A percentile compares a stretch with the other conserved stretches of the same genome.
Conservation (phyloP, 768 basidiomycete species). For the Pulveroboletus sp. region DNA sequence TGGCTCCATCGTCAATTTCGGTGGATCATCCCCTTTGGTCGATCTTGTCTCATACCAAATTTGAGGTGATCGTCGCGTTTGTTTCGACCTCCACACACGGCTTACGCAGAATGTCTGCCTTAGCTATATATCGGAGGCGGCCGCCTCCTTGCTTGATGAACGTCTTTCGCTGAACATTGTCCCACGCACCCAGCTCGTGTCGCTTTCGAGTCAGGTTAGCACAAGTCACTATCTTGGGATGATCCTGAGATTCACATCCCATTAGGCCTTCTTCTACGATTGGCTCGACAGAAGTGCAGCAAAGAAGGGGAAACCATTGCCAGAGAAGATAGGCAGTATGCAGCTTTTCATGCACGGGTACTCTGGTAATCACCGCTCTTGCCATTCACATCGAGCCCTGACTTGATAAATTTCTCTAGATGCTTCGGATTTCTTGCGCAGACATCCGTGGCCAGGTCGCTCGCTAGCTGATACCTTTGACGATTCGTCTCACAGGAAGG, state of each 20-base stretch:
- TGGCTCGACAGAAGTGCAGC: conserved; percentile 80
- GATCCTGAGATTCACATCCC: conserved; percentile 1
- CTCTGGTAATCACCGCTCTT: conserved; percentile 43
- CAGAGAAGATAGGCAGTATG: conserved; percentile 88
- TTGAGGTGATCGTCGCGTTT: conserved; percentile 49
- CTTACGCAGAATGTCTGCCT: background rate
- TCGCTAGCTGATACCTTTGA: conserved; percentile 83
- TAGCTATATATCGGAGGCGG: conserved; percentile 87
- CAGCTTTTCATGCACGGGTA: conserved; percentile 85
- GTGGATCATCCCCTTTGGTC: conserved; percentile 88
- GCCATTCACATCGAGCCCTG: background rate
- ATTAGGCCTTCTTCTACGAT: conserved; percentile 85
- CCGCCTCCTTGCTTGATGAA: conserved; percentile 77
- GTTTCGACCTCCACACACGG: background rate
- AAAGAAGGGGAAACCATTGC: conserved; percentile 79
- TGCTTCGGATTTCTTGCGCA: conserved; percentile 81
- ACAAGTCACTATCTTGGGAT: background rate
- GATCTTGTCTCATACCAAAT: conserved; percentile 86
- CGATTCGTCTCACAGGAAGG: conserved; percentile 73
- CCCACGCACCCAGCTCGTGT: conserved; percentile 79
- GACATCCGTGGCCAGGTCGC: conserved; percentile 84
- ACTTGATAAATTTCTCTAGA: conserved; percentile 39
- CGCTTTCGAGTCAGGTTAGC: conserved; percentile 65
- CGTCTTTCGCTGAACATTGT: conserved; percentile 76
- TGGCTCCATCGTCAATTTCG: conserved; percentile 86